phyloP scores from a whole-genome alignment of 768 basidiomycete species.

The Chalciporus sphaerocephalus region DNA sequence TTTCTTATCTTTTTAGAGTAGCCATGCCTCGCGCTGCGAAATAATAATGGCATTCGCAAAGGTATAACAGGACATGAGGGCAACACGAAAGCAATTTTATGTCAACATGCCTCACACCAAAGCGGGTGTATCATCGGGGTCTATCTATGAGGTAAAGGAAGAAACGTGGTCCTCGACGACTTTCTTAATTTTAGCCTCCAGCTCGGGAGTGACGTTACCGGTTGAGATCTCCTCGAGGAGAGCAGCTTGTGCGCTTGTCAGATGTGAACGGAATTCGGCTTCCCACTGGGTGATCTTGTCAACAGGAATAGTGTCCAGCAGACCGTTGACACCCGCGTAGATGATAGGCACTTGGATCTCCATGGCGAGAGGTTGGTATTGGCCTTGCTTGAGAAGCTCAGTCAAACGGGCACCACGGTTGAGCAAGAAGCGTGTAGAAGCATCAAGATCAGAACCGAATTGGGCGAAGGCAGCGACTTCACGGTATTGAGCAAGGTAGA shows the following conservation, averaged over 20 bases:
- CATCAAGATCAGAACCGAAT: constrained; percentile 99
- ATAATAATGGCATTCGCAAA: constrained; percentile 27
- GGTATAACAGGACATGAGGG: constrained; percentile 22
- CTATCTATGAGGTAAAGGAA: constrained; percentile 61
- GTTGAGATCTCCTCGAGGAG: constrained; percentile 83
- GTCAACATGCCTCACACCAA: constrained; percentile 15
- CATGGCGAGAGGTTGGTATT: constrained; percentile 92
- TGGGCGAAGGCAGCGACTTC: constrained; percentile 99
- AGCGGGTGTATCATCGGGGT: constrained; percentile 10
- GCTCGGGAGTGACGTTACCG: constrained; percentile 82
- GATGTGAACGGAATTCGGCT: constrained; percentile 84
- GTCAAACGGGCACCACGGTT: constrained; percentile 97
- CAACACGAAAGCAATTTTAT: constrained; percentile 22
- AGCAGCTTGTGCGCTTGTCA: constrained; percentile 63
- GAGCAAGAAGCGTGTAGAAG: constrained; percentile 97
- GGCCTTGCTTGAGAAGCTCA: constrained; percentile 96
- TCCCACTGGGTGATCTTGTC: constrained; percentile 94
- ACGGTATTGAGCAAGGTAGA: constrained; percentile 99
- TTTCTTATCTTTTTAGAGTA: not conserved
- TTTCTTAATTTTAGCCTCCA: constrained; percentile 94
- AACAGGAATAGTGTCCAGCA: constrained; percentile 93
- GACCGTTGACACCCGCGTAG: constrained; percentile 99
- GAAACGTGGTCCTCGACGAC: constrained; percentile 86
- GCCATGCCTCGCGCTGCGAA: constrained; percentile 20
- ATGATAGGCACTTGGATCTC: constrained; percentile 98